Conservation (phyloP, 2,329 filamentous ascomycete genomes). For the Clonostachys chloroleuca region DNA sequence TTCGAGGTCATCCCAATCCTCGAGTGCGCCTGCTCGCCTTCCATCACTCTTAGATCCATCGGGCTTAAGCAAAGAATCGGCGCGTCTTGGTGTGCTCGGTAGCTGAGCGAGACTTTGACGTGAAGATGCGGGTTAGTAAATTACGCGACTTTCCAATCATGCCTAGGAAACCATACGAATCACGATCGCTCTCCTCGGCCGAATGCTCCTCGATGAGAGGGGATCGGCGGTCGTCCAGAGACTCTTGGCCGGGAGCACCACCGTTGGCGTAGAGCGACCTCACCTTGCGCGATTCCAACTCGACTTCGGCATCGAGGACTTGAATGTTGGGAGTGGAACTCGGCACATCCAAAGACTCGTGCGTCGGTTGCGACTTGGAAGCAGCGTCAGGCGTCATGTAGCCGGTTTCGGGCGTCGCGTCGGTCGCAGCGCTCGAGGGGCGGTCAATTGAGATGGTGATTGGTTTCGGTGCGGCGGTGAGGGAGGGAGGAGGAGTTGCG, state of each 20-base stretch:
- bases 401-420: constrained; percentile 1
- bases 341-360: constrained; percentile 2
- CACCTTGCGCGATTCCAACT: constrained; percentile 64
- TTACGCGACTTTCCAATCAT: constrained; percentile 11
- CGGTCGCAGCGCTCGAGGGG: neutral
- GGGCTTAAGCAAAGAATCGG: constrained; percentile 29
- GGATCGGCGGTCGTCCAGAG: constrained; percentile 20
- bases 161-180: constrained; percentile 51
- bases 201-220: constrained; percentile 42
- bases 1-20: constrained; percentile 64
- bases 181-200: constrained; percentile 46
- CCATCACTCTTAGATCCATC: constrained; percentile 24
- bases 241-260: constrained; percentile 39
- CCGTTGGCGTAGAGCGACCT: constrained; percentile 60
- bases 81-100: constrained; percentile 31
- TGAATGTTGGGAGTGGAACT: constrained; percentile 39
- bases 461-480: neutral
- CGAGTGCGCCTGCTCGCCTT: constrained; percentile 52
- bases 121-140: too few relatives aligned
- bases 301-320: constrained; percentile 48
- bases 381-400: neutral
- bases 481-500: neutral
- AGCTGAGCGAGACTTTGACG: constrained; percentile 20
- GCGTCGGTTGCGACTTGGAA: constrained; percentile 1
- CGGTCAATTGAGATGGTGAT: neutral